These are phyloP conservation scores for Diaporthe capsici DNA, from an alignment of 2,329 filamentous ascomycete genomes.

Conservation along the genomic window DNA sequence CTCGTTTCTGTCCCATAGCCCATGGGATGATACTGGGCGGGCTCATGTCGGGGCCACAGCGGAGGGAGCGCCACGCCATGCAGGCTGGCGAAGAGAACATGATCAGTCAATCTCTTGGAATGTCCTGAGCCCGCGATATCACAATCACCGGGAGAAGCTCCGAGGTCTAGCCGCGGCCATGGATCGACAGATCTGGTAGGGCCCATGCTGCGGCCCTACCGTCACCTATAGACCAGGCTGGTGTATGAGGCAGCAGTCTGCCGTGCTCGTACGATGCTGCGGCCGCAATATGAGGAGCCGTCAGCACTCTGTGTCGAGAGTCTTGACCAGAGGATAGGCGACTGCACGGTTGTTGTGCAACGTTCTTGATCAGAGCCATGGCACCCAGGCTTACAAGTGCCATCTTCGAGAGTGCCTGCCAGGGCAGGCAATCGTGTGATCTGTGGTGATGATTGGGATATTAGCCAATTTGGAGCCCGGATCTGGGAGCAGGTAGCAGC, in stretches of 20 bases:
- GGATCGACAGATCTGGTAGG: background rate
- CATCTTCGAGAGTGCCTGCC: background rate
- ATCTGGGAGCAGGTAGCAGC: background rate
- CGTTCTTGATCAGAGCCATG: background rate
- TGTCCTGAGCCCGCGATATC: background rate
- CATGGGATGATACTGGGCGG: background rate
- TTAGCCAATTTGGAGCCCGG: constrained; percentile 1
- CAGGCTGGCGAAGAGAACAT: constrained; percentile 9
- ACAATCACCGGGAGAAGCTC: constrained; percentile 2
- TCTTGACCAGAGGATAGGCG: background rate
- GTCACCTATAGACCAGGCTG: background rate
- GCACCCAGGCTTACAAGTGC: background rate
- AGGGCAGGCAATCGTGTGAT: background rate
- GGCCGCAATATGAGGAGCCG: background rate
- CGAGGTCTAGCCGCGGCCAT: constrained; percentile 20
- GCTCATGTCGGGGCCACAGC: constrained; percentile 4
- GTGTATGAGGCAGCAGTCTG: constrained; percentile 8
- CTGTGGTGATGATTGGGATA: background rate
- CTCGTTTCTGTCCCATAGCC: background rate
- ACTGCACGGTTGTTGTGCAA: background rate
- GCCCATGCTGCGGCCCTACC: background rate
- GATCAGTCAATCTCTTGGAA: constrained; percentile 1
- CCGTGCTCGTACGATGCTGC: background rate
- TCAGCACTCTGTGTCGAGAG: background rate
- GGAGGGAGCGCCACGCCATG: background rate